Base-by-base conservation (phyloP, 129 eudicot species). In the Artemisia argyi region DNA sequence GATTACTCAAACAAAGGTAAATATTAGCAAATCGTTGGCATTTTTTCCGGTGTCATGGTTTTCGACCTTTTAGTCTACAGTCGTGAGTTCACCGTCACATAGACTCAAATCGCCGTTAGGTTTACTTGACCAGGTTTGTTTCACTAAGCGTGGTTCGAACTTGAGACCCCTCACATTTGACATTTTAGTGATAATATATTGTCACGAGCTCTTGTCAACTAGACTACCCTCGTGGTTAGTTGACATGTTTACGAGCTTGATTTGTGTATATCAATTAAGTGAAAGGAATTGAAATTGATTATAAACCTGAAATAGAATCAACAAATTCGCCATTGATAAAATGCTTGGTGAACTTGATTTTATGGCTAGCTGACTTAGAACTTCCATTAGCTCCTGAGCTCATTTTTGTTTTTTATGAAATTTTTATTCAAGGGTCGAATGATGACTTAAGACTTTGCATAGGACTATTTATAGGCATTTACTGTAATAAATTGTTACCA, bases 241-340 rank as follows among this genome's bases (percentile, higher is more conserved):
- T 51, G 5, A 51, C 15, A 51, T 51, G 16, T 51, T 6, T 39
- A 39, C 44, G 44, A 39, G 44, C 55, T 51, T 12, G 7, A 11
- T 11, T 51, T 51, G 6, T 51, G 16, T 51, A 61, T 30, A 57
- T 14, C 15, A 24, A 14, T 61, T 4, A 17, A n/a, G 24, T 15
- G 61, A 15, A 56, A 18, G 20, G 12, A 12, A n/a, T n/a, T n/a
- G n/a, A n/a, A 32, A 22, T 62, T n/a, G 35, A 62, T 15, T 30
- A 24, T 5, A 53, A 4, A 69, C 96, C 91, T 78, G 96, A 83
- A 66, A 67, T 46, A 12, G 72, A 67, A 49, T 67, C 72, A 51
- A 83, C 80, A 73, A 86, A 89, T 28, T 83, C 69, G 2, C 96
- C 96, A 79, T 89, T 86, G 52, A 89, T 85, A 80, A 89, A 89